These are phyloP conservation scores for Acanthamoeba lugdunensis DNA, from an alignment of 208 protist species.

Conservation along the genomic window DNA sequence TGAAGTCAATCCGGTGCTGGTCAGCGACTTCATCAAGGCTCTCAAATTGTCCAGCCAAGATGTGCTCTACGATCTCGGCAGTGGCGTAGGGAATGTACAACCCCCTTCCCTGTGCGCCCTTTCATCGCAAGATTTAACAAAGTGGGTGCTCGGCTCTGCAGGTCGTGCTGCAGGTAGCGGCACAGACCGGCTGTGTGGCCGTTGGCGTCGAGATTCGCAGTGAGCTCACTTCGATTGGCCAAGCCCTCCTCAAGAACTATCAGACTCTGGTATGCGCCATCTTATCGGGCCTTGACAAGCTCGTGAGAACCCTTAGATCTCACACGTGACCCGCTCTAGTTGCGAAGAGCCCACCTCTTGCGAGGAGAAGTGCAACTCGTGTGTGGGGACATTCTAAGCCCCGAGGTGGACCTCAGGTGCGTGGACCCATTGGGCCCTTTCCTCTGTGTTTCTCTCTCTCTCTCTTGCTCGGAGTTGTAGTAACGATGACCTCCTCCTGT, in stretches of 20 bases:
- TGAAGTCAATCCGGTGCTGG: slow-evolving; percentile 47
- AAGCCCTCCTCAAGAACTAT: neutral
- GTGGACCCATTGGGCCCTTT: too few relatives aligned
- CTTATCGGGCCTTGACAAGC: neutral
- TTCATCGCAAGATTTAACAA: too few relatives aligned
- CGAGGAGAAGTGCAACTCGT: slow-evolving; percentile 50
- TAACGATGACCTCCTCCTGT: neutral
- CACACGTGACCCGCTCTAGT: neutral
- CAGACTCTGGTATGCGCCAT: neutral
- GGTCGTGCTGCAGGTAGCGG: slow-evolving; percentile 37
- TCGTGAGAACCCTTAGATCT: neutral
- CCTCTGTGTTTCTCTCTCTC: too few relatives aligned
- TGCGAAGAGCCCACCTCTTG: neutral
- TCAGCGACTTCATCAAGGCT: slow-evolving; percentile 37
- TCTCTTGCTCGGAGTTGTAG: neutral
- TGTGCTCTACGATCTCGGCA: slow-evolving; percentile 57
- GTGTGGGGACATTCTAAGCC: slow-evolving; percentile 34
- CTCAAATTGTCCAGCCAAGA: neutral
- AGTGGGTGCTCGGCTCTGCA: neutral
- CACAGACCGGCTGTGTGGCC: slow-evolving; percentile 34
- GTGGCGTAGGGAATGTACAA: slow-evolving; percentile 46
- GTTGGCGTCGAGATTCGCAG: slow-evolving; percentile 34
- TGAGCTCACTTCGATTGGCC: neutral
- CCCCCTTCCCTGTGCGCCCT: neutral
- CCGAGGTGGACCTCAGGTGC: slow-evolving; percentile 1